A percentile compares a stretch with the other conserved stretches of the same genome.
Evolutionary conservation across 2,329 filamentous ascomycete genomes (phyloP).

Genomic region (Hortaea werneckii): DNA sequence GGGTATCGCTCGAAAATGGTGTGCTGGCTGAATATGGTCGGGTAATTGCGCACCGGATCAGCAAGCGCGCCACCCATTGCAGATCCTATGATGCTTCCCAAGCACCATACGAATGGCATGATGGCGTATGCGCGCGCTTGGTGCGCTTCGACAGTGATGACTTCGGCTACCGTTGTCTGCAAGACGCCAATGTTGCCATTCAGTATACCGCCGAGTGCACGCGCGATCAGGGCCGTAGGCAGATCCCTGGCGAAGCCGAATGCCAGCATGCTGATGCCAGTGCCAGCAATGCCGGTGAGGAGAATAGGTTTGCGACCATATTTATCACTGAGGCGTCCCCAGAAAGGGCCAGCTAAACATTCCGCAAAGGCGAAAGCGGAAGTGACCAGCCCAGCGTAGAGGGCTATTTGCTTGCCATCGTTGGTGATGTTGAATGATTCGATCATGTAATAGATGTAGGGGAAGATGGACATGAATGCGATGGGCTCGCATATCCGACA

Average conservation of each 20-base stretch:
- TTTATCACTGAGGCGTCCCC: slow-evolving; percentile 85
- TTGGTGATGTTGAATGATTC: slow-evolving; percentile 78
- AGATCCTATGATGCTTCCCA: slow-evolving; percentile 90
- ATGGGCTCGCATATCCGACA: slow-evolving; percentile 97
- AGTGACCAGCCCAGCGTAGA: slow-evolving; percentile 93
- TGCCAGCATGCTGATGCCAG: slow-evolving; percentile 80
- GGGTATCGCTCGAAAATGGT: slow-evolving; percentile 79
- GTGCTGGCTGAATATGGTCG: slow-evolving; percentile 57
- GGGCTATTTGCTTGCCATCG: slow-evolving; percentile 67
- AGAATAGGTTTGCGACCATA: slow-evolving; percentile 89
- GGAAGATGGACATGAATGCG: slow-evolving; percentile 98
- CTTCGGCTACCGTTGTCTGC: slow-evolving; percentile 87
- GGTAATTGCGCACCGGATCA: slow-evolving; percentile 74
- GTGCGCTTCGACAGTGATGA: slow-evolving; percentile 86
- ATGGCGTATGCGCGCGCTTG: slow-evolving; percentile 92
- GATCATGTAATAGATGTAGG: slow-evolving; percentile 97
- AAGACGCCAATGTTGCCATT: slow-evolving; percentile 96
- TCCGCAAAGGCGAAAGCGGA: slow-evolving; percentile 94
- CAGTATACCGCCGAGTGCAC: slow-evolving; percentile 78
- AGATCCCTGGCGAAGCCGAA: slow-evolving; percentile 86
- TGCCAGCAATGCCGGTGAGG: slow-evolving; percentile 79
- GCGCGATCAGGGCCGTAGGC: slow-evolving; percentile 71
- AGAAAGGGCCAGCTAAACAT: slow-evolving; percentile 83
- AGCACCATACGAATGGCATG: slow-evolving; percentile 96
- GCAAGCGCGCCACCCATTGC: slow-evolving; percentile 85